These are phyloP conservation scores for Lactarius evosmus DNA, from an alignment of 768 basidiomycete species.

Conservation along the genomic window DNA sequence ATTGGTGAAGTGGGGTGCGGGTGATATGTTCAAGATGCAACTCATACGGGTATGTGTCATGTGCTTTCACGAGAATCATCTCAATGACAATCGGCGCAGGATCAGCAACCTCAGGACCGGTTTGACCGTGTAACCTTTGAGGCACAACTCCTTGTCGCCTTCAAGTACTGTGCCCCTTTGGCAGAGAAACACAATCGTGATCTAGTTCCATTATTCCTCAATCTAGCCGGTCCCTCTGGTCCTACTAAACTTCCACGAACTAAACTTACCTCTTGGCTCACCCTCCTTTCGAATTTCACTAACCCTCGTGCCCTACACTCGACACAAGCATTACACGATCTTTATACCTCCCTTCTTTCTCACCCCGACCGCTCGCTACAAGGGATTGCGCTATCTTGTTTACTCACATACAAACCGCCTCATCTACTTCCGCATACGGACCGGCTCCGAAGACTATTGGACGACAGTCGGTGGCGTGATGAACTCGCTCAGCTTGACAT, in stretches of 20 bases:
- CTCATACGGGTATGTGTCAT: slow-evolving; percentile 37
- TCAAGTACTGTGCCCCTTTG: slow-evolving; percentile 65
- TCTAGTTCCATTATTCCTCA: slow-evolving; percentile 82
- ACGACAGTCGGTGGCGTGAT: slow-evolving; percentile 88
- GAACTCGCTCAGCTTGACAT: slow-evolving; percentile 72
- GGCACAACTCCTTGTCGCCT: slow-evolving; percentile 65
- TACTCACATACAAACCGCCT: slow-evolving; percentile 78
- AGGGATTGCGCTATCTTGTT: slow-evolving; percentile 66
- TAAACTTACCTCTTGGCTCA: slow-evolving; percentile 74
- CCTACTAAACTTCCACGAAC: slow-evolving; percentile 49
- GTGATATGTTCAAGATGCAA: slow-evolving; percentile 33
- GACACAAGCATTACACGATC: slow-evolving; percentile 55
- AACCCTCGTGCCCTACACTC: slow-evolving; percentile 89
- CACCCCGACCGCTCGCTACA: slow-evolving; percentile 83
- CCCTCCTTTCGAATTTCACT: slow-evolving; percentile 81
- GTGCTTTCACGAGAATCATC: background rate
- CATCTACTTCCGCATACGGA: slow-evolving; percentile 54
- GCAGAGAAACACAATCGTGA: slow-evolving; percentile 86
- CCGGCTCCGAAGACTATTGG: slow-evolving; percentile 66
- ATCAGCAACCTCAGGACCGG: slow-evolving; percentile 46
- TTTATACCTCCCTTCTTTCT: slow-evolving; percentile 76
- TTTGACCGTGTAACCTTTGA: slow-evolving; percentile 79
- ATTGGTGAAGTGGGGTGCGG: slow-evolving; percentile 48
- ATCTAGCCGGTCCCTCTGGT: slow-evolving; percentile 39
- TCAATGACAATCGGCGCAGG: slow-evolving; percentile 32